A percentile compares a stretch with the other conserved stretches of the same genome.
phyloP scores from a whole-genome alignment of 345 rosid species.

The Syzygium oleosum region DNA sequence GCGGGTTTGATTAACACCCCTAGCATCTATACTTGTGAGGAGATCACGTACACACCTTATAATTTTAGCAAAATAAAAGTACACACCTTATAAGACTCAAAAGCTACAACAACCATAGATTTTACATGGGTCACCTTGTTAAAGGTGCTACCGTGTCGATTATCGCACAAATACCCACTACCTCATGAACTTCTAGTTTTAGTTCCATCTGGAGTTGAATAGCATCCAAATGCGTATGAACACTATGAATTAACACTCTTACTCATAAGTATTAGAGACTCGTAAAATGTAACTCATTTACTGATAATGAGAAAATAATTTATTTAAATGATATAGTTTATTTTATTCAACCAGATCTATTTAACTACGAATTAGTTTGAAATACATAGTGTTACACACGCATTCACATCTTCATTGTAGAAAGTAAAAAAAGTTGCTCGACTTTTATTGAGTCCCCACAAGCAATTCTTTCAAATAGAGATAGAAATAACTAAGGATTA shows the following conservation, averaged over 20 bases:
- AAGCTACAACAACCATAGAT: neutral
- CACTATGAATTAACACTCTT: neutral
- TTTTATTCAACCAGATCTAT: neutral
- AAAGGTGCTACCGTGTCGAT: neutral
- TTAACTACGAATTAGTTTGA: neutral
- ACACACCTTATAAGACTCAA: neutral
- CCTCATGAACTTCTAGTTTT: neutral
- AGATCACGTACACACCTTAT: neutral
- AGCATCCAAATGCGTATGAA: neutral
- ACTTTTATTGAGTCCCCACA: neutral
- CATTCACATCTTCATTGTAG: neutral
- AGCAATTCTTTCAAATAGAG: neutral
- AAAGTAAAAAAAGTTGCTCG: neutral
- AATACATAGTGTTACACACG: neutral
- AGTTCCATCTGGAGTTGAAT: neutral
- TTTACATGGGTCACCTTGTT: neutral
- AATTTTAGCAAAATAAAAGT: too few species aligned
- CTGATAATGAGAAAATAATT: neutral
- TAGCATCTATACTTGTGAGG: neutral
- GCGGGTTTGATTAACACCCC: too few species aligned
- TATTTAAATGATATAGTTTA: neutral
- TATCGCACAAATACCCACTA: neutral
- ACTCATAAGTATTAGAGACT: neutral
- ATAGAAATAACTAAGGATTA: neutral
- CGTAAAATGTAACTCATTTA: neutral